These are phyloP conservation scores for Auricularia auricula-judae DNA, from an alignment of 768 basidiomycete species.

Conservation along the genomic window DNA sequence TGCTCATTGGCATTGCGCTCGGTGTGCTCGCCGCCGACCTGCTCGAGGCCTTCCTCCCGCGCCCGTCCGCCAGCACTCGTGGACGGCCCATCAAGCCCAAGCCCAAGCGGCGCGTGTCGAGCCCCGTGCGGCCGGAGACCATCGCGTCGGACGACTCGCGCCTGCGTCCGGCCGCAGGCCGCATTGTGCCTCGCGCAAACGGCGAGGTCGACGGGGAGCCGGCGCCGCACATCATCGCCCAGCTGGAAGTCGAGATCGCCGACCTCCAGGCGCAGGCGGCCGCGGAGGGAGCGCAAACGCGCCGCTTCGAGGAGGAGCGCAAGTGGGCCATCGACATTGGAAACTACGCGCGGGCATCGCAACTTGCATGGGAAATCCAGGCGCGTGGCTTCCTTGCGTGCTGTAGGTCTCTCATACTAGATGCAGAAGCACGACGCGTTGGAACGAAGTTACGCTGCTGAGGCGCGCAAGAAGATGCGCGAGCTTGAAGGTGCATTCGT, in stretches of 20 bases:
- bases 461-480: background rate
- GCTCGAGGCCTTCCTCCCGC: background rate
- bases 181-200: background rate
- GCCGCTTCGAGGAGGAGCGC: constrained; percentile 74
- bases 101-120: background rate
- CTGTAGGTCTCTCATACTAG: background rate
- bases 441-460: background rate
- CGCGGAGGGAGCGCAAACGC: constrained; percentile 70
- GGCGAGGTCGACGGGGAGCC: background rate
- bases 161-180: background rate
- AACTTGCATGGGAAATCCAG: constrained; percentile 80
- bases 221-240: background rate
- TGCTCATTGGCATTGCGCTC: background rate
- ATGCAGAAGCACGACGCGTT: background rate
- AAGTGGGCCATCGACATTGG: constrained; percentile 81
- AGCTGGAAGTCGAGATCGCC: constrained; percentile 40
- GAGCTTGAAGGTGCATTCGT: background rate
- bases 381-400: background rate
- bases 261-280: constrained; percentile 66
- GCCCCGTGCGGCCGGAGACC: background rate
- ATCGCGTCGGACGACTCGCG: background rate
- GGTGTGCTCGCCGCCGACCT: background rate
- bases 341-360: constrained; percentile 58
- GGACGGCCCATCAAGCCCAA: background rate
- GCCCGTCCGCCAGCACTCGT: background rate